These are phyloP conservation scores for Trichoderma endophyticum DNA, from an alignment of 2,329 filamentous ascomycete species.

Conservation along the genomic window DNA sequence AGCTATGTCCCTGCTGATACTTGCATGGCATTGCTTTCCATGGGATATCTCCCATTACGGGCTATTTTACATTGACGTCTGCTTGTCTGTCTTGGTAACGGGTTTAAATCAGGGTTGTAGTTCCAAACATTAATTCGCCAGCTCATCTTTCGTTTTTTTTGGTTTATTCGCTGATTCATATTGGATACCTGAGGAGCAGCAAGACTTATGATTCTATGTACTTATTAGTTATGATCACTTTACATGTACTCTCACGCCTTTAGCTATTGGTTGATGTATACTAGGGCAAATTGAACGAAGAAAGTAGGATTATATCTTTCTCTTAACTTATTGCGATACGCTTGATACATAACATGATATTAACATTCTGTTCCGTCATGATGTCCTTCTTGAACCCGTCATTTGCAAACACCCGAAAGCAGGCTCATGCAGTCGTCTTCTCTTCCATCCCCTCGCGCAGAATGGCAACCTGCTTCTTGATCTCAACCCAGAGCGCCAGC, in stretches of 20 bases:
- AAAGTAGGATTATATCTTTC: neutral
- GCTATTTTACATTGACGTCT: neutral
- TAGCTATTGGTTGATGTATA: neutral
- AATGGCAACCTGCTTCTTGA: conserved; percentile 61
- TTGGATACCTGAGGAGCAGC: neutral
- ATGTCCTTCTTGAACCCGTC: neutral
- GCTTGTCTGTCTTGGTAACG: neutral
- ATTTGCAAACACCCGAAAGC: neutral
- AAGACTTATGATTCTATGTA: neutral
- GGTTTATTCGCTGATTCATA: neutral
- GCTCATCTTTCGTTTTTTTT: neutral
- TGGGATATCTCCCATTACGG: neutral
- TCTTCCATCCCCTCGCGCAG: conserved; percentile 58
- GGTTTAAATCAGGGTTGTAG: neutral
- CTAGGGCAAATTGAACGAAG: neutral
- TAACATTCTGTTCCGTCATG: neutral
- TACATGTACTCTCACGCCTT: neutral
- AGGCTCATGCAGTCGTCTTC: conserved; percentile 16
- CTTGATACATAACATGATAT: neutral
- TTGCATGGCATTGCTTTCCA: neutral
- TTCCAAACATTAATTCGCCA: neutral
- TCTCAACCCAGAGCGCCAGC: conserved; percentile 56
- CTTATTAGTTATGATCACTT: neutral
- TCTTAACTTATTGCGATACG: neutral
- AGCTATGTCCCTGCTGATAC: neutral